phyloP scores from a whole-genome alignment of 2,329 filamentous ascomycete species.

The Tolypocladium sp. region DNA sequence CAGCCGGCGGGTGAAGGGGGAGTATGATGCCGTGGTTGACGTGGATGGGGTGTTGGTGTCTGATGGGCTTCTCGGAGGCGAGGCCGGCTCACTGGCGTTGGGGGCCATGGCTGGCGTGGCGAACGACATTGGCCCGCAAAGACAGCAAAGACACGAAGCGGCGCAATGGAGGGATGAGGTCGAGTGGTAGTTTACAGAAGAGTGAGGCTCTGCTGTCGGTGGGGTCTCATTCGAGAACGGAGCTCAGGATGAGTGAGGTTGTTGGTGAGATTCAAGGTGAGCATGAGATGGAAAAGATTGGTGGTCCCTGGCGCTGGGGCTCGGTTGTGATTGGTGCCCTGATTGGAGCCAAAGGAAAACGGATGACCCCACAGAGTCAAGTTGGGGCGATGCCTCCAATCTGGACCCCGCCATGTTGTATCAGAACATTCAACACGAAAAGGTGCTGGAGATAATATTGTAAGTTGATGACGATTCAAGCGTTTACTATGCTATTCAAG shows the following conservation, averaged over 20 bases:
- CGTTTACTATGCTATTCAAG: too few relatives aligned
- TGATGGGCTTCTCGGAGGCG: background rate
- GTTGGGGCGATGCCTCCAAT: background rate
- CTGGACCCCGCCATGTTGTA: background rate
- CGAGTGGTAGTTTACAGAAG: background rate
- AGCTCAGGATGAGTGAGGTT: background rate
- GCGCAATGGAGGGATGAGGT: background rate
- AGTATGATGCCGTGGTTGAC: conserved; percentile 2
- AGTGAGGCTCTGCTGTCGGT: background rate
- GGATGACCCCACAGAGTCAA: background rate
- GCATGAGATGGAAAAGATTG: background rate
- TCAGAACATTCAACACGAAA: background rate
- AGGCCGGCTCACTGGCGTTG: background rate
- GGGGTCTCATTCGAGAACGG: background rate
- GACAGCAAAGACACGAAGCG: background rate
- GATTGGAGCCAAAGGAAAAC: too few relatives aligned
- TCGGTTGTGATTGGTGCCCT: background rate
- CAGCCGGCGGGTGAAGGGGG: conserved; percentile 32
- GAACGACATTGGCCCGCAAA: background rate
- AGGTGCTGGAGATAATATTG: background rate
- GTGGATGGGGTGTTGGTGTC: background rate
- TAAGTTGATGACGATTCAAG: background rate
- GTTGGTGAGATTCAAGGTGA: background rate
- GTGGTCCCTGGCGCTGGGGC: background rate
- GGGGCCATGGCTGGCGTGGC: background rate